Evolutionary conservation across 192 early-diverging fungal genomes (phyloP), one percentile per base, ranked within the genome.

Genomic region (Rhizophagus clarus): DNA sequence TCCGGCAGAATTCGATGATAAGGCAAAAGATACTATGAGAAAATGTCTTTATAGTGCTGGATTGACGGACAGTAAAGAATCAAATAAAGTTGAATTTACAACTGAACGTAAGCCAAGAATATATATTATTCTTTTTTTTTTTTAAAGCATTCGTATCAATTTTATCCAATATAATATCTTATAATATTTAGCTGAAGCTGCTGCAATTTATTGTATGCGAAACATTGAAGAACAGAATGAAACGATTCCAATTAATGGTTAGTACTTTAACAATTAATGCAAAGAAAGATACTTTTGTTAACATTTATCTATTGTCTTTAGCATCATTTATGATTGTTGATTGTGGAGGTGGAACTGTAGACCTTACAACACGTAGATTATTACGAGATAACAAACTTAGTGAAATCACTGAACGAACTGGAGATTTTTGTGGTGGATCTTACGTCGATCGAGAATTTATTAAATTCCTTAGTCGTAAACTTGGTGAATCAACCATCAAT

Each of bases 1-100:
- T 15, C 88, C 88, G 5, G 88, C 88, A n/a, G 87, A 88, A 83
- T 89, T 85, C 82, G 83, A 82, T 17, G 88, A 88, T 42, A 47
- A 77, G 26, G 87, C 89, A 60, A 88, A 88, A 77, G 84, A 79
- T 34, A 87, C 86, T 5, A 87, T 90, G 85, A 79, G 89, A 56
- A 84, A 86, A 47, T 88, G 88, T 20, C 88, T 87, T 31, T 83
- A 85, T 51, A 83, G 83, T 26, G 89, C 89, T 20, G 86, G 82
- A 8, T 79, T 90, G 29, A 87, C 87, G 9, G 11, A 42, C 17
- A 56, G 17, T 56, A 56, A 56, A 20, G 17, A 56, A 22, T 56
- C 51, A 22, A 56, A 56, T 0, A 56, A 56, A 56, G 20, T 56
- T 56, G 51, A 56, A 22, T 56, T 56, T 56, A 56, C 51, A 56